Evolutionary conservation across 345 rosid species (phyloP).

Genomic region (Kandelia obovata): DNA sequence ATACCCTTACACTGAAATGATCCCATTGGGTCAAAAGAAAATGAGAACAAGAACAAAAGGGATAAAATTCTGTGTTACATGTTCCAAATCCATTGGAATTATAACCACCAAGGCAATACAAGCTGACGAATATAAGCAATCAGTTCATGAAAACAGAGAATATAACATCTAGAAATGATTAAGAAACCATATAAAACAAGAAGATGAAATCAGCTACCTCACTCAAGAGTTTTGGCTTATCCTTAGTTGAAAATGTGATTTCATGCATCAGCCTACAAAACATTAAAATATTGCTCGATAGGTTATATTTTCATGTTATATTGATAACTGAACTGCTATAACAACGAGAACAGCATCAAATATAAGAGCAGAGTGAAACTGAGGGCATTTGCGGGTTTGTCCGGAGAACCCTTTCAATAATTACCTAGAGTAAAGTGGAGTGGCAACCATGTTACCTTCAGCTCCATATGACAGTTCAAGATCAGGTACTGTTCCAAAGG

Average conservation of each 20-base stretch:
- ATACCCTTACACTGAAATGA: too few species aligned
- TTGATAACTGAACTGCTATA: background rate
- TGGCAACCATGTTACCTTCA: conserved; percentile 19
- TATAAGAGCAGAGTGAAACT: background rate
- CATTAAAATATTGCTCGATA: background rate
- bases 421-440: conserved; percentile 33
- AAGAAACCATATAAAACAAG: conserved; percentile 10
- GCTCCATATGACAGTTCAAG: conserved; percentile 26
- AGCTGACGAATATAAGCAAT: too few species aligned
- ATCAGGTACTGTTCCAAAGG: conserved; percentile 45
- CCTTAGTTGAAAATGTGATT: conserved; percentile 62
- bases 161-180: conserved; percentile 6
- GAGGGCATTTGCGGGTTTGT: conserved; percentile 11
- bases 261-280: conserved; percentile 64
- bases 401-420: conserved; percentile 15
- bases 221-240: conserved; percentile 60
- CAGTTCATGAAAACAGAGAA: too few species aligned
- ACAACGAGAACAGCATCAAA: conserved; percentile 1
- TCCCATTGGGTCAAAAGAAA: too few species aligned
- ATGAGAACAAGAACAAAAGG: too few species aligned
- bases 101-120: too few species aligned
- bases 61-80: too few species aligned
- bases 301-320: background rate
- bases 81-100: too few species aligned
- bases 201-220: conserved; percentile 42